Base-by-base conservation (phyloP, 768 basidiomycete genomes). In the Boletus rubescentipes region DNA sequence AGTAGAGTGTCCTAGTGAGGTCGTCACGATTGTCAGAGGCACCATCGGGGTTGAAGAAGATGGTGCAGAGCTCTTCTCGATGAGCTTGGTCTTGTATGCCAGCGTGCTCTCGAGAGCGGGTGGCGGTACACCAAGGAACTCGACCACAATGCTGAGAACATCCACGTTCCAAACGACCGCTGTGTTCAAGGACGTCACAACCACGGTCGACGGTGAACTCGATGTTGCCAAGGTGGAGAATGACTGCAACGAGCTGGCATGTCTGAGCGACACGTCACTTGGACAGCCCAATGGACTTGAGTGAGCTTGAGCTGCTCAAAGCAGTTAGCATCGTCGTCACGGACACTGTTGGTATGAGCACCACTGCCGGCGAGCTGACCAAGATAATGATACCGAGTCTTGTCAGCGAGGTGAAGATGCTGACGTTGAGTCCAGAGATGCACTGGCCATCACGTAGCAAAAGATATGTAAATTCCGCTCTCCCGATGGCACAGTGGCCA, bases 1-100 rank as follows among this genome's bases (percentile, higher is more conserved):
- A 93, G 68, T 98, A 98, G 0, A 98, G 80, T 0, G 91, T 89
- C 69, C 93, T 89, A 18, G 95, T 92, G 35, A 99, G 85, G 68
- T 96, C 93, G 65, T 98, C 96, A 41, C 95, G 79, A 61, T 98
- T 97, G 64, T 90, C 87, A 0, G 91, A 87, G 2, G 96, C 93
- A 49, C 91, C 91, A 65, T 98, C 95, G 0, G 91, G 86, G 67
- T 98, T 95, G 41, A 98, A 81, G 75, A 98, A 97, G 26, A 97
- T 87, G 0, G 94, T 97, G 71, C 93, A 97, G n/a, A 97, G 77
- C 72, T 98, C 95, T 94, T 97, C 70, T 93, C 90, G 66, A 98
- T 84, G 51, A 98, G 76, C 69, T 91, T 91, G 90, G n/a, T n/a
- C n/a, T n/a, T n/a, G n/a, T n/a, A n/a, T n/a, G n/a, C n/a, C n/a